A percentile compares a stretch with the other conserved stretches of the same genome.
Conservation (phyloP, 164 flowering plant species). For the Echeveria elegans region DNA sequence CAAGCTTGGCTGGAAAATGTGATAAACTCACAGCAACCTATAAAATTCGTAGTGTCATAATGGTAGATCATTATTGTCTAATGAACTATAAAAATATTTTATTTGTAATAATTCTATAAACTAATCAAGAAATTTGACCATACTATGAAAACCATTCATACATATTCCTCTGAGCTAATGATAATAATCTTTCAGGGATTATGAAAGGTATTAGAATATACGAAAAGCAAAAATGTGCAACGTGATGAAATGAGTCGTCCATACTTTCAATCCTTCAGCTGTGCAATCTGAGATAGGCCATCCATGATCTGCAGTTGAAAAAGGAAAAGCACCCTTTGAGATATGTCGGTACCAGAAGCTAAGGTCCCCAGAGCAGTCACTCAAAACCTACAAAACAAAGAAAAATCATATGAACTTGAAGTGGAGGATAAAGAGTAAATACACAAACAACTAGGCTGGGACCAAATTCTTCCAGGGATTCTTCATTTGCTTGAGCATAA, state of each 20-base stretch:
- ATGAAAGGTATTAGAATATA: not conserved
- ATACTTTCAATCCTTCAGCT: slow-evolving; percentile 43
- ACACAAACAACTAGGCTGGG: not conserved
- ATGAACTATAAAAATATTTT: not conserved
- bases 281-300: slow-evolving; percentile 57
- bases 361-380: slow-evolving; percentile 32
- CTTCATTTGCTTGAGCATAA: not conserved
- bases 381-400: slow-evolving; percentile 21
- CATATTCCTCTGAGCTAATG: not conserved
- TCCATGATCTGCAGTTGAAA: slow-evolving; percentile 47
- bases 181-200: not conserved
- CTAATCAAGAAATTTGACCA: not conserved
- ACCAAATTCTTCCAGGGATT: not conserved
- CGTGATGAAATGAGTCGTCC: not conserved
- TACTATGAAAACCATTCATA: not conserved
- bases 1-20: slow-evolving; percentile 32
- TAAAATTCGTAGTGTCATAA: not conserved
- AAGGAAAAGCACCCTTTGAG: slow-evolving; percentile 51
- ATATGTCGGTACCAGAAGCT: slow-evolving; percentile 40
- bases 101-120: not conserved
- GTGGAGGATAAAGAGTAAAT: not conserved
- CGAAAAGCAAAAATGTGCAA: not conserved
- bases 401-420: not conserved
- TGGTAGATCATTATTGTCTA: not conserved
- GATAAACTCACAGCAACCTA: slow-evolving; percentile 32